Base-by-base conservation (phyloP, 2,329 filamentous ascomycete species). In the Lojkania enalia region DNA sequence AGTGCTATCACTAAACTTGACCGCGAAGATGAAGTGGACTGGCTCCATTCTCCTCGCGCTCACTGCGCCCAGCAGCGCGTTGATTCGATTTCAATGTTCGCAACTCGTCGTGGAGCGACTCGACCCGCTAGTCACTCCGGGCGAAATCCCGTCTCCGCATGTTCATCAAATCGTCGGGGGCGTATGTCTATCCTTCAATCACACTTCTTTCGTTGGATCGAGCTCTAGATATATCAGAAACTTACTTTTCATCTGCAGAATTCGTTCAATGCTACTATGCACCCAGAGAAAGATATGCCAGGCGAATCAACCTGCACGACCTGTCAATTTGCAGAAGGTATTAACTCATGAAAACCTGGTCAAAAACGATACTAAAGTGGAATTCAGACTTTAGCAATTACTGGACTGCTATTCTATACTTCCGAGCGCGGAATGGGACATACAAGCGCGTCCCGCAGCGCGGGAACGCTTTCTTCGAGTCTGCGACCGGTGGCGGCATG, bases 371-470 rank as follows among this genome's bases (percentile, higher is more conserved):
- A 7, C 23, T n/a, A 27, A 9, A 27, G 23, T n/a, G 7, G 23
- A 27, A 9, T 9, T 9, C 7, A 9, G 7, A 7, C 46, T 59
- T 63, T 15, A 56, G 52, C 4, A 64, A 64, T 49, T 64, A 63
- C 52, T 64, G 61, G 60, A 64, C 61, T 2, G 61, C 61, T 1
- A 50, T 55, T 7, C 31, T 64, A 16, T 64, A 58, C 40, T 64
- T 63, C 48, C 36, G 48, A 13, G 58, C 58, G 1, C 50, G 58
- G 18, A 63, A 64, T 41, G 60, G 61, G 18, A 64, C 61, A 0
- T 64, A 49, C 46, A 63, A 55, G 45, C 57, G 61, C 13, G 61
- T 64, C 3, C 48, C 51, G 18, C 61, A 63, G 37, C 42, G 48
- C 13, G 30, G 36, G 20, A 51, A 35, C 21, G 50, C 52, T 19